These are phyloP conservation scores for Gleditsia sinensis DNA, from an alignment of 306 rosid genomes.

Conservation along the genomic window DNA sequence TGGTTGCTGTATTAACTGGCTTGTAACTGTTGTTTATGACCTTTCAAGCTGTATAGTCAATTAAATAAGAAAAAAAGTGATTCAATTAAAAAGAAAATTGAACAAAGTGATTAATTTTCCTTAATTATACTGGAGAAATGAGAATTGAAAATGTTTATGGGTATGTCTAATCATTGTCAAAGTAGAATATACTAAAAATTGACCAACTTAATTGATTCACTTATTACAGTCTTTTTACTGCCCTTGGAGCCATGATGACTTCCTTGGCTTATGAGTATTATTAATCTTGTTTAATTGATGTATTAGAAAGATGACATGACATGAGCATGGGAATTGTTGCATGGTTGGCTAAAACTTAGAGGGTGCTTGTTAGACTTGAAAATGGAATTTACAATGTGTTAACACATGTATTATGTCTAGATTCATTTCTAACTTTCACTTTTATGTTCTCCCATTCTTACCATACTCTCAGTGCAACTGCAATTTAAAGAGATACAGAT, in stretches of 20 bases:
- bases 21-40: not conserved
- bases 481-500: not conserved
- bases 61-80: not conserved
- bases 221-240: not conserved
- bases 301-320: not conserved
- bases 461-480: not conserved
- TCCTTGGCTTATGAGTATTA: conserved; percentile 8
- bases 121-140: conserved; percentile 1
- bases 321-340: conserved; percentile 1
- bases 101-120: not conserved
- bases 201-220: not conserved
- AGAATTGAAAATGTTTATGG: not conserved
- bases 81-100: not conserved
- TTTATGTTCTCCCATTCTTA: too few relatives aligned
- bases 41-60: conserved; percentile 21
- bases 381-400: conserved; percentile 22
- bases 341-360: not conserved
- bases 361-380: conserved; percentile 9
- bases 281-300: conserved; percentile 16
- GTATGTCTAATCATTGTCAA: not conserved
- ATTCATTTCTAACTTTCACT: not conserved
- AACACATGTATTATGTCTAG: not conserved
- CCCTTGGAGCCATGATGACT: not conserved
- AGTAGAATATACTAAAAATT: conserved; percentile 1
- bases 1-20: conserved; percentile 15